Percentiles rank a stretch among this genome's conserved stretches.
phyloP scores from a whole-genome alignment of 768 basidiomycete genomes.

The Coprinopsis cinerea region DNA sequence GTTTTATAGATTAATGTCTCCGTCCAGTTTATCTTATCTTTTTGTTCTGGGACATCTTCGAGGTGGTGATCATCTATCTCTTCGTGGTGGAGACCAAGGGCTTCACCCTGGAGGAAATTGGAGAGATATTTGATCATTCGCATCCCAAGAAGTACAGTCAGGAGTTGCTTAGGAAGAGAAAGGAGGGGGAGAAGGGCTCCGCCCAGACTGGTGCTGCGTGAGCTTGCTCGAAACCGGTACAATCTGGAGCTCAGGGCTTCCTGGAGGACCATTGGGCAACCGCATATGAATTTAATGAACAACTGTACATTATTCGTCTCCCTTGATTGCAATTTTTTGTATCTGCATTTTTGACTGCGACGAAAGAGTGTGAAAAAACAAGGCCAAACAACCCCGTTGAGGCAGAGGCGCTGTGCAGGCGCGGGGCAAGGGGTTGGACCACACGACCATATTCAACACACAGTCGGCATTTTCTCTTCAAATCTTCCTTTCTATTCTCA shows the following conservation, averaged over 20 bases:
- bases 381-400: conserved; percentile 19
- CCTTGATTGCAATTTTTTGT: not conserved
- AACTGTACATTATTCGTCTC: too few relatives aligned
- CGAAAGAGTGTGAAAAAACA: conserved; percentile 24
- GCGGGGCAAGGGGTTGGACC: conserved; percentile 19
- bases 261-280: too few relatives aligned
- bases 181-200: conserved; percentile 7
- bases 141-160: conserved; percentile 37
- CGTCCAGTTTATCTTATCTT: conserved; percentile 45
- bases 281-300: too few relatives aligned
- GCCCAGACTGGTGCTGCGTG: not conserved
- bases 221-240: too few relatives aligned
- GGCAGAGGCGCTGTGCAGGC: conserved; percentile 22
- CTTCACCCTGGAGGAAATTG: conserved; percentile 45
- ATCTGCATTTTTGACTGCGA: too few relatives aligned
- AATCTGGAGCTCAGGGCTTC: too few relatives aligned
- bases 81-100: conserved; percentile 48
- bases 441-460: conserved; percentile 34
- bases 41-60: conserved; percentile 42
- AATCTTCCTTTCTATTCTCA: conserved; percentile 14
- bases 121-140: conserved; percentile 37
- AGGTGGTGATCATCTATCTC: conserved; percentile 40
- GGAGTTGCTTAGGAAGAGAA: conserved; percentile 16
- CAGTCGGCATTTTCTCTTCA: conserved; percentile 15
- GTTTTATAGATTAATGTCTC: not conserved